Base-by-base conservation (phyloP, 2,329 filamentous ascomycete genomes). In the Exophiala aquamarina region DNA sequence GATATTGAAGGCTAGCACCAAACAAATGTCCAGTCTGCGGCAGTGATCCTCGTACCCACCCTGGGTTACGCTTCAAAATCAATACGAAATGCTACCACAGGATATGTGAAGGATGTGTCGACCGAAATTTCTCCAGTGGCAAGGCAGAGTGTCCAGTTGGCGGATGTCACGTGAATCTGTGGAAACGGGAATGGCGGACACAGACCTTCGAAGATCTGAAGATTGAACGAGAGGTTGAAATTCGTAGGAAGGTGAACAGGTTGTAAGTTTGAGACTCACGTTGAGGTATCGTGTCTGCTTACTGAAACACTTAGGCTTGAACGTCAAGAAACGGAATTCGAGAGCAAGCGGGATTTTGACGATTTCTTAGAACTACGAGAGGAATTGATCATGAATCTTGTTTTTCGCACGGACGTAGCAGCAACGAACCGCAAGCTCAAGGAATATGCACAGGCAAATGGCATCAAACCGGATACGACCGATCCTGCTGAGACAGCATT, bases 81-180 rank as follows among this genome's bases (percentile, higher is more conserved):
- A 96, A 97, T 68, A 89, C 92, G 7, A 90, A 95, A 76, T 98
- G 93, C 79, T 98, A 98, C 76, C 93, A 98, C 76, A 89, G 89
- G 59, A 97, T 98, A 89, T 98, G 93, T 76, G 86, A 89, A 67
- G 91, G 88, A 47, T 98, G 93, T 73, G 91, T 97, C 33, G 87
- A 92, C 69, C 87, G 92, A 46, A 88, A 97, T 61, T 98, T 97
- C 77, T 87, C 86, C 28, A 84, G 89, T 45, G 93, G 93, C 0
- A 93, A 93, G 1, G 89, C 90, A 46, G 87, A 90, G 52, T 98
- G 94, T 65, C 93, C 93, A 1, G 89, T 96, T 49, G 88, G 89
- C 0, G 87, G 86, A 32, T 98, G 93, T 71, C 81, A 83, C 65
- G 85, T 87, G 66, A 97, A 90, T 1, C 77, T 98, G 4, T 58